A percentile compares a stretch with the other conserved stretches of the same genome.
phyloP scores from a whole-genome alignment of 2,329 filamentous ascomycete genomes.

The Fusarium humuli region DNA sequence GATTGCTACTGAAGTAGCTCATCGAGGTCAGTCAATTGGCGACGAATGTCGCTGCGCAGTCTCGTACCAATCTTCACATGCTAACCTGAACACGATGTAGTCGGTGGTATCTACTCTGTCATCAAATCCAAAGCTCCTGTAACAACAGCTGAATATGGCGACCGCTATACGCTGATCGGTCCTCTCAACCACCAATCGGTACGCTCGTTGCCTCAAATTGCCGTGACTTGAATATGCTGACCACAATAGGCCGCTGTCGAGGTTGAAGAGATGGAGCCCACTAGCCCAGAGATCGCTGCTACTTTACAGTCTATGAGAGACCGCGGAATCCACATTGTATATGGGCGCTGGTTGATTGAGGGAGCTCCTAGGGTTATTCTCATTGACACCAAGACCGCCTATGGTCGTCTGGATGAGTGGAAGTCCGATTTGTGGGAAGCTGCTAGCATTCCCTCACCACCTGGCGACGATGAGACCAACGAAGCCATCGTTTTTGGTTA shows the following conservation, averaged over 20 bases:
- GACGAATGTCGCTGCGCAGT: conserved; percentile 20
- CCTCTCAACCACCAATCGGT: conserved; percentile 93
- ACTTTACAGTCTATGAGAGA: conserved; percentile 95
- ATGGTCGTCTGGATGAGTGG: conserved; percentile 94
- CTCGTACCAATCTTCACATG: conserved; percentile 16
- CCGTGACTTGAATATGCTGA: conserved; percentile 10
- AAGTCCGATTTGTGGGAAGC: conserved; percentile 95
- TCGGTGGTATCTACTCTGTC: conserved; percentile 98
- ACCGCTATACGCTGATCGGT: conserved; percentile 93
- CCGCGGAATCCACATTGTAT: conserved; percentile 88
- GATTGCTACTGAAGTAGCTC: conserved; percentile 95
- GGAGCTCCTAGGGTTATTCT: conserved; percentile 93
- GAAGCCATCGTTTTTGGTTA: conserved; percentile 98
- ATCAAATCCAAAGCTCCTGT: conserved; percentile 99
- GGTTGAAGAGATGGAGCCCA: conserved; percentile 91
- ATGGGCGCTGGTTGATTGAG: conserved; percentile 97
- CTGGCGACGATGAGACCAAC: conserved; percentile 93
- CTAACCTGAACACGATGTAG: conserved; percentile 58
- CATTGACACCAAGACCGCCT: conserved; percentile 94
- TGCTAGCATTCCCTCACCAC: conserved; percentile 92
- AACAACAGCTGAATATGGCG: conserved; percentile 98
- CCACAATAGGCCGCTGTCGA: conserved; percentile 85
- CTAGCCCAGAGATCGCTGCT: conserved; percentile 79
- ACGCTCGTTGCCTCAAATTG: conserved; percentile 51
- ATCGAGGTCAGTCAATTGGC: conserved; percentile 75